These are phyloP conservation scores for Lasiodiplodia sp. DNA, from an alignment of 2,329 filamentous ascomycete genomes.

Conservation along the genomic window DNA sequence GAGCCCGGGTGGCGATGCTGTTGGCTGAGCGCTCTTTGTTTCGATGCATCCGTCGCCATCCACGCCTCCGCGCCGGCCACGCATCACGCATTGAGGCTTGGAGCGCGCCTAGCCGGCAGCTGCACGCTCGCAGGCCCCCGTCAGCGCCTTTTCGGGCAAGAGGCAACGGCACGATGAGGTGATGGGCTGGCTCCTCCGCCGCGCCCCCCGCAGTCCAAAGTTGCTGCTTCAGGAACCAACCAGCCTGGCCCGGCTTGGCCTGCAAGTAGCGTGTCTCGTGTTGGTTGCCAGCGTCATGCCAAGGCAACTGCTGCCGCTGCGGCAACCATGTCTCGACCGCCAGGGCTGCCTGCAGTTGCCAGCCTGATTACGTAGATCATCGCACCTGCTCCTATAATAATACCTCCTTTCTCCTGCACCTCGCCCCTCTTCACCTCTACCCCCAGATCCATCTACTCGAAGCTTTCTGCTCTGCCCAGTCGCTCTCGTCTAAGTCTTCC, in stretches of 20 bases:
- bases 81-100: constrained; percentile 18
- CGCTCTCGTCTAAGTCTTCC: not conserved
- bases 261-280: constrained; percentile 15
- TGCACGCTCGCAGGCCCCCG: not conserved
- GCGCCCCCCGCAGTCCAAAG: not conserved
- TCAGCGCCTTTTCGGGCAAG: constrained; percentile 11
- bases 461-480: not conserved
- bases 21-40: constrained; percentile 12
- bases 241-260: constrained; percentile 19
- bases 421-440: not conserved
- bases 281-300: constrained; percentile 13
- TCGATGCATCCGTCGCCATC: constrained; percentile 17
- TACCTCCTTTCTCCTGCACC: constrained; percentile 9
- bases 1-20: constrained; percentile 21
- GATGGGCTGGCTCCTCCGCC: constrained; percentile 14
- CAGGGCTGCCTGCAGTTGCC: constrained; percentile 7
- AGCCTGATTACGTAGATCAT: constrained; percentile 17
- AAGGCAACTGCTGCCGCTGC: constrained; percentile 22
- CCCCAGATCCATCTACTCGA: not conserved
- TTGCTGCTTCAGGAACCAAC: constrained; percentile 17
- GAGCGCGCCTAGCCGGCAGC: constrained; percentile 9
- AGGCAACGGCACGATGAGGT: constrained; percentile 16
- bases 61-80: constrained; percentile 3
- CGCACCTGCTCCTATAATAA: constrained; percentile 21
- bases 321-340: constrained; percentile 8